Evolutionary conservation across 1,284 basidiomycete genomes (phyloP), one percentile per base, ranked within the genome.

Genomic region (Cryptococcus sp.): DNA sequence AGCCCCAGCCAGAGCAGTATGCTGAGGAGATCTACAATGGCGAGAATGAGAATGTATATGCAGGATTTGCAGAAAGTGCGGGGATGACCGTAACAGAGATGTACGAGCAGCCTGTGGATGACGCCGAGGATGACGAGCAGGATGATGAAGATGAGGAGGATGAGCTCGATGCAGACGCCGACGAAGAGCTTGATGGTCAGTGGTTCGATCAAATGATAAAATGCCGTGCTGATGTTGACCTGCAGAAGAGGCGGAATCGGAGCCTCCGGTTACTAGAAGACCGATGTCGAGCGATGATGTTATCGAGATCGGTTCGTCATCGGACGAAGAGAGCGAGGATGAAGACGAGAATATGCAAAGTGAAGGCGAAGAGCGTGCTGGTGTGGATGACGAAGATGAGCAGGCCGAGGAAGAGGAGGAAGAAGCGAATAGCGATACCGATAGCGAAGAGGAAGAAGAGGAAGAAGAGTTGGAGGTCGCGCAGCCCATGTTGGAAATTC

Each of bases 241-340:
- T 35, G 15, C 47, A 31, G 35, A 11, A 5, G 20, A 35, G 51
- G 38, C 23, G 27, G 39, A 41, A 23, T 15, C 20, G 1, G 6
- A 11, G 3, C 47, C 22, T 5, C 19, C 35, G 22, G 22, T 23
- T 13, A 38, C 38, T 20, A 48, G 31, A 27, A 46, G 42, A 41
- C 50, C 47, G n/a, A 53, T 35, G 23, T 22, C 22, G 40, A 53
- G 46, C 22, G 40, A 39, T 27, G 57, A 57, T 19, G 55, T 57
- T 16, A 62, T 62, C 22, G 53, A 55, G 11, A 56, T 62, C 7
- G 60, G 56, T 5, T 62, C 60, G 1, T 59, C 60, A 11, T 59
- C 60, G 11, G 60, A 62, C 5, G 60, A 62, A 25, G 60, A 58
- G 22, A 47, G 38, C 27, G 48, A n/a, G 42, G 38, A 17, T 19